These are phyloP conservation scores for Pythium diclinum DNA, from an alignment of 352 stramenopile genomes.

Conservation along the genomic window DNA sequence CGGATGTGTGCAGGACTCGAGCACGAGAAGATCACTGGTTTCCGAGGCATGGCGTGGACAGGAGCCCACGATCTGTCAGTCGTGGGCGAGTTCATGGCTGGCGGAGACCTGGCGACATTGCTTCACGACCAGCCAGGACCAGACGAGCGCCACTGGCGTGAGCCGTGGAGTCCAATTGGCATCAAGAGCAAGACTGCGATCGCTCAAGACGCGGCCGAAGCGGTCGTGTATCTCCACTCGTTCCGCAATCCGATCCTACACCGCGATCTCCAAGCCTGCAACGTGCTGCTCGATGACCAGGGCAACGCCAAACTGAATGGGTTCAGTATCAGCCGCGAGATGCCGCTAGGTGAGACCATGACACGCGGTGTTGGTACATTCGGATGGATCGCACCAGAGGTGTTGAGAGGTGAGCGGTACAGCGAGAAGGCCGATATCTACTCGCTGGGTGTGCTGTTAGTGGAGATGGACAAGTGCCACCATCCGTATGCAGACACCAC, in stretches of 20 bases:
- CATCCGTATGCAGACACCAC: neutral
- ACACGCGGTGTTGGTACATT: conserved; percentile 26
- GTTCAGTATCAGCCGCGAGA: conserved; percentile 18
- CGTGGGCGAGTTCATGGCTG: conserved; percentile 26
- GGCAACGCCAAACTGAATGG: conserved; percentile 16
- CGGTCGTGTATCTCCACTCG: conserved; percentile 23
- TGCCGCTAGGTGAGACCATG: conserved; percentile 20
- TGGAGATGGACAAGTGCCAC: conserved; percentile 11
- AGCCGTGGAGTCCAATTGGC: neutral
- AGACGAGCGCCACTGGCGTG: neutral
- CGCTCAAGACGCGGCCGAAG: conserved; percentile 16
- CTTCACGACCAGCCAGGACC: conserved; percentile 8
- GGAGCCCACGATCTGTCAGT: conserved; percentile 25
- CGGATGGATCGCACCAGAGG: conserved; percentile 31
- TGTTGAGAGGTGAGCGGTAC: conserved; percentile 30
- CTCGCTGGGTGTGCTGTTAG: conserved; percentile 30
- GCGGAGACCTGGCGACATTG: conserved; percentile 20
- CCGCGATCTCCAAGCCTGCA: conserved; percentile 20
- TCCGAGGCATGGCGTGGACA: conserved; percentile 29
- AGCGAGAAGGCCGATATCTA: conserved; percentile 36
- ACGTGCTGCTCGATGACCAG: conserved; percentile 13
- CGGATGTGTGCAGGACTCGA: conserved; percentile 28
- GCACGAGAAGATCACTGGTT: conserved; percentile 29
- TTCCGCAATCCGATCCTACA: conserved; percentile 20
- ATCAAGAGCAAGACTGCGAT: conserved; percentile 9